Conservation (phyloP, 176 grass and related monocot genomes). For the Triticum timopheevii region DNA sequence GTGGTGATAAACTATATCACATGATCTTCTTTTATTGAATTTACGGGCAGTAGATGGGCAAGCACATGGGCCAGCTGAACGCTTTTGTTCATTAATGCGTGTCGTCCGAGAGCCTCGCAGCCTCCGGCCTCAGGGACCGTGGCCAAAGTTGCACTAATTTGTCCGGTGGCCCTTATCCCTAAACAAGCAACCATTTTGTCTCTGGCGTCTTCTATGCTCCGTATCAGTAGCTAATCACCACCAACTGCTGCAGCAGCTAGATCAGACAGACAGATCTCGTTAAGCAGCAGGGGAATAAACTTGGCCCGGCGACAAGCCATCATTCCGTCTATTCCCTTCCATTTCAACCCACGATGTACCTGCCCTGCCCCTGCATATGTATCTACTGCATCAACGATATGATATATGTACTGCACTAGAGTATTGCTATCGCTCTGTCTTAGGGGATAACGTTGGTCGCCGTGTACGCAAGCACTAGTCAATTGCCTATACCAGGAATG, state of each 20-base stretch:
- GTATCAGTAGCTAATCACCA: conserved; percentile 19
- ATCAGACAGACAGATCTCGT: conserved; percentile 4
- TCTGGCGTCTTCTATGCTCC: conserved; percentile 20
- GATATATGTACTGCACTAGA: background rate
- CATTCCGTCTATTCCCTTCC: conserved; percentile 51
- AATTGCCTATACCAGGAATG: background rate
- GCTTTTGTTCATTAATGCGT: conserved; percentile 44
- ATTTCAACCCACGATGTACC: conserved; percentile 37
- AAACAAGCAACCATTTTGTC: conserved; percentile 55
- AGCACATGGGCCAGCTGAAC: conserved; percentile 32
- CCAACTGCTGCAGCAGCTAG: background rate
- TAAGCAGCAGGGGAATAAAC: conserved; percentile 5
- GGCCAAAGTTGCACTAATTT: conserved; percentile 45
- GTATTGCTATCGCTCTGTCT: background rate
- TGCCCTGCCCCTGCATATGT: background rate
- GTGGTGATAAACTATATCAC: background rate
- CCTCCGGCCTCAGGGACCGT: background rate
- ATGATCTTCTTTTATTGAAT: too few relatives aligned
- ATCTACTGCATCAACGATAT: background rate
- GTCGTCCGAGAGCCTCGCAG: background rate
- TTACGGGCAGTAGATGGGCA: background rate
- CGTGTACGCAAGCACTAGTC: background rate
- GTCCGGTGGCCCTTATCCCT: conserved; percentile 66
- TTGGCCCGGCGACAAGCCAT: conserved; percentile 37
- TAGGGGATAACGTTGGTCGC: conserved; percentile 35